These are phyloP conservation scores for Grigorovia humatica DNA, from an alignment of 805 yeast species.

Conservation along the genomic window DNA sequence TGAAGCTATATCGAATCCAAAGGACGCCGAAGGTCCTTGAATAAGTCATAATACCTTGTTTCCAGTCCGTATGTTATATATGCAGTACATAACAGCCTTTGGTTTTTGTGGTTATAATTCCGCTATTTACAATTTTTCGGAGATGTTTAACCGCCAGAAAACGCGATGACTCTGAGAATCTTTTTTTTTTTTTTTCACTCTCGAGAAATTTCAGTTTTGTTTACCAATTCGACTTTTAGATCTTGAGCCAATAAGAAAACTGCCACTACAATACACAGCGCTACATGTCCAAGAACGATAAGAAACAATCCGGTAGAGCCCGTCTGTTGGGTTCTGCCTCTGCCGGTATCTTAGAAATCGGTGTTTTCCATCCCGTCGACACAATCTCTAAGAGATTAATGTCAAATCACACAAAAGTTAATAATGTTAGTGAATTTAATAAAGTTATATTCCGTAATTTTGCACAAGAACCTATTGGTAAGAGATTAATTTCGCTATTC, in stretches of 20 bases:
- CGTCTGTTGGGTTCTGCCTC: conserved; percentile 93
- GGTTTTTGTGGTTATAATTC: too few relatives aligned
- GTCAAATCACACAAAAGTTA: conserved; percentile 67
- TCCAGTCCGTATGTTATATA: too few relatives aligned
- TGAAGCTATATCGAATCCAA: too few relatives aligned
- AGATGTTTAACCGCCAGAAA: too few relatives aligned
- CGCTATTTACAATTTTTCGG: too few relatives aligned
- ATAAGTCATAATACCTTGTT: too few relatives aligned
- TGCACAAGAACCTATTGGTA: conserved; percentile 59
- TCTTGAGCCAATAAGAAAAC: not conserved
- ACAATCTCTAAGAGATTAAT: conserved; percentile 92
- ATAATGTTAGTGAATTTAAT: conserved; percentile 60
- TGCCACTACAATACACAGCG: not conserved
- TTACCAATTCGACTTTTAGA: too few relatives aligned
- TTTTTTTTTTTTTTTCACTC: too few relatives aligned
- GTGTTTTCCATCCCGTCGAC: conserved; percentile 97
- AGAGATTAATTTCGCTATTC: conserved; percentile 72
- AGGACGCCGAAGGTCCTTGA: too few relatives aligned
- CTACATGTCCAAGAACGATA: conserved; percentile 35
- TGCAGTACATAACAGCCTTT: too few relatives aligned
- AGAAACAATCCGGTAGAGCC: conserved; percentile 76
- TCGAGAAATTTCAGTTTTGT: not conserved
- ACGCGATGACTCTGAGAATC: too few relatives aligned
- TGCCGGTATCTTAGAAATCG: conserved; percentile 95
- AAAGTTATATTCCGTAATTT: conserved; percentile 76